A percentile compares a stretch with the other conserved stretches of the same genome.
Conservation (phyloP, 805 yeast genomes). For the Schizosaccharomyces osmophilus region DNA sequence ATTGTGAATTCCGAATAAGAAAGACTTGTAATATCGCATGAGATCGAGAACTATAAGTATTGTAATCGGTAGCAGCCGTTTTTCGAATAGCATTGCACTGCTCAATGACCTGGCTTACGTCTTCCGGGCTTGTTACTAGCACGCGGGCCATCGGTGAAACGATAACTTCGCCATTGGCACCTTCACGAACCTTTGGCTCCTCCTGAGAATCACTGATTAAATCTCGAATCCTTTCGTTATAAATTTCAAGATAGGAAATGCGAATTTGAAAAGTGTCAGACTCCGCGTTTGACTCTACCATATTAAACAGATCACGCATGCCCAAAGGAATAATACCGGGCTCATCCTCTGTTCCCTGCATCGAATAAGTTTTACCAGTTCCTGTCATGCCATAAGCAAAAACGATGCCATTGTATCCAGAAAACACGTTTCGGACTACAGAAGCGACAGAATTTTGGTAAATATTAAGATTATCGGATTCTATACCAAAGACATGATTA, state of each 20-base stretch:
- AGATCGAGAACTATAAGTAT: slow-evolving; percentile 66
- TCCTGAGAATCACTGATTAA: slow-evolving; percentile 24
- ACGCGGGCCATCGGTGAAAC: slow-evolving; percentile 53
- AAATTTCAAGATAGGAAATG: slow-evolving; percentile 62
- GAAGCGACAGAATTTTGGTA: not conserved
- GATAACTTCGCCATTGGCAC: slow-evolving; percentile 40
- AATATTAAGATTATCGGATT: not conserved
- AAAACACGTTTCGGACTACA: not conserved
- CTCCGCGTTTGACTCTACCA: slow-evolving; percentile 14
- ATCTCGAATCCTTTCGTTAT: slow-evolving; percentile 70
- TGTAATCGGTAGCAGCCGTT: slow-evolving; percentile 76
- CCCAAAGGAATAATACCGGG: slow-evolving; percentile 55
- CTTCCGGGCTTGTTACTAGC: slow-evolving; percentile 28
- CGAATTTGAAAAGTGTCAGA: slow-evolving; percentile 22
- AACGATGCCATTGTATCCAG: slow-evolving; percentile 40
- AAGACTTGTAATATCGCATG: slow-evolving; percentile 68
- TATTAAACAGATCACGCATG: slow-evolving; percentile 32
- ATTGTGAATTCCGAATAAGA: slow-evolving; percentile 12
- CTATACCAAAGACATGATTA: not conserved
- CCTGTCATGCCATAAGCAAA: slow-evolving; percentile 94
- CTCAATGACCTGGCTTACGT: slow-evolving; percentile 33
- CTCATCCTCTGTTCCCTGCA: slow-evolving; percentile 43
- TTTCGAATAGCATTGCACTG: slow-evolving; percentile 52
- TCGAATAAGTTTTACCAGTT: slow-evolving; percentile 69
- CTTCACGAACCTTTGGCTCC: slow-evolving; percentile 62